phyloP scores from a whole-genome alignment of 2,329 filamentous ascomycete species.

The Trichoderma asperellum region DNA sequence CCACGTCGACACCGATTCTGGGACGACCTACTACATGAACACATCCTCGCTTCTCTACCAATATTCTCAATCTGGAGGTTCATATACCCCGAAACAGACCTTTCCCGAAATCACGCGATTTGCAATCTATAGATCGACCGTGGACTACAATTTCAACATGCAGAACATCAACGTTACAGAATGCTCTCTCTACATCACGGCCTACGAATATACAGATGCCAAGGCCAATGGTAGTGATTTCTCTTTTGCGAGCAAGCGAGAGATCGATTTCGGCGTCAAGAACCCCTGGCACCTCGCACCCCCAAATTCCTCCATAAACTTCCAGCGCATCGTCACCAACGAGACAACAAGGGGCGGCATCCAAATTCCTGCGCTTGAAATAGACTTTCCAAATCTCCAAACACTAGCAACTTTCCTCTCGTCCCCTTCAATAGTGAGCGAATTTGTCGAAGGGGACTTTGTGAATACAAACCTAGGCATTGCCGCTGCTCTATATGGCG shows the following conservation, averaged over 20 bases:
- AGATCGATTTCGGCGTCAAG: background rate
- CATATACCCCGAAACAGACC: no score
- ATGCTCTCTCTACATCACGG: background rate
- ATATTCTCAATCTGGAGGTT: no score
- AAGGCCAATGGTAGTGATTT: background rate
- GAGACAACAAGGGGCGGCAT: background rate
- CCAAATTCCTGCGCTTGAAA: background rate
- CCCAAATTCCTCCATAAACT: no score
- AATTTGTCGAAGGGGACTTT: background rate
- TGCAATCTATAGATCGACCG: background rate
- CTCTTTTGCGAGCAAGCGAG: background rate
- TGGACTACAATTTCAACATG: background rate
- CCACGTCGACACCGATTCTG: no score
- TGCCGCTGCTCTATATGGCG: background rate
- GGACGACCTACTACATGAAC: background rate
- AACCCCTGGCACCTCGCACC: background rate
- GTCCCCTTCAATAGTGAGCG: background rate
- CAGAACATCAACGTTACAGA: background rate
- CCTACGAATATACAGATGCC: background rate
- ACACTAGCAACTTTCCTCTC: background rate
- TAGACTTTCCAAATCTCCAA: background rate
- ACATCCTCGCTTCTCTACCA: no score
- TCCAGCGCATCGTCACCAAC: background rate
- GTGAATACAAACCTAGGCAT: background rate
- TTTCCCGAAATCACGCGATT: background rate